These are phyloP conservation scores for Podaxis pistillaris DNA, from an alignment of 768 basidiomycete species.

Conservation along the genomic window DNA sequence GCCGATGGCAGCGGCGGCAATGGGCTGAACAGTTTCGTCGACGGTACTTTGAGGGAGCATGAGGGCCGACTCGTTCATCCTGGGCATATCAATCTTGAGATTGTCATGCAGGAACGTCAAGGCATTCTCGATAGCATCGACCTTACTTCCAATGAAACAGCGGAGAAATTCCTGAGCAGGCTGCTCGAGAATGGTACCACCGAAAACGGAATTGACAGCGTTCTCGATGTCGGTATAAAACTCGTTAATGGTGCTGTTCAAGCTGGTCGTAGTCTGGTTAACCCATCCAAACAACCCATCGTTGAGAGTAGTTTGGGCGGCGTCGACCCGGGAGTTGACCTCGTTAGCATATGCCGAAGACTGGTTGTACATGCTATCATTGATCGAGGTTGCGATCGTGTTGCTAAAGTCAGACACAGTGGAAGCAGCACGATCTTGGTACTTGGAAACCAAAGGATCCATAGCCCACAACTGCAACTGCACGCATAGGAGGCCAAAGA, in stretches of 20 bases:
- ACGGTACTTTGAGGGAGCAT: constrained; percentile 72
- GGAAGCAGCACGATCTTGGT: constrained; percentile 56
- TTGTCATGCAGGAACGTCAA: constrained; percentile 92
- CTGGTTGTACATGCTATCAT: constrained; percentile 80
- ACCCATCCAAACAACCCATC: constrained; percentile 94
- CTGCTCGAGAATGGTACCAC: constrained; percentile 75
- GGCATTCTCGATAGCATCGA: constrained; percentile 81
- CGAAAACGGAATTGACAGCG: constrained; percentile 76
- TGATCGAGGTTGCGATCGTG: constrained; percentile 73
- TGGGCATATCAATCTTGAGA: constrained; percentile 76
- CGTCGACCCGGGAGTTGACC: constrained; percentile 70
- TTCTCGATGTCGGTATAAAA: constrained; percentile 88
- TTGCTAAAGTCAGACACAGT: constrained; percentile 66
- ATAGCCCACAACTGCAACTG: constrained; percentile 85
- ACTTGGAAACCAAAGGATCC: constrained; percentile 68
- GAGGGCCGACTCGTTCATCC: constrained; percentile 71
- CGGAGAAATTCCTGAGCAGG: constrained; percentile 85
- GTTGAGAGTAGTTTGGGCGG: constrained; percentile 76
- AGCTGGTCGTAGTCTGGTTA: constrained; percentile 80
- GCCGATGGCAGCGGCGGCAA: constrained; percentile 80
- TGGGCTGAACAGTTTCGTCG: constrained; percentile 74
- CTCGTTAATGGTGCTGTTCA: constrained; percentile 82
- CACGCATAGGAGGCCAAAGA: constrained; percentile 84
- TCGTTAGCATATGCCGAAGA: constrained; percentile 74
- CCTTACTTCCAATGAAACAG: constrained; percentile 91